A percentile compares a stretch with the other conserved stretches of the same genome.
phyloP scores from a whole-genome alignment of 2,329 filamentous ascomycete species.

The Talaromyces sp. region DNA sequence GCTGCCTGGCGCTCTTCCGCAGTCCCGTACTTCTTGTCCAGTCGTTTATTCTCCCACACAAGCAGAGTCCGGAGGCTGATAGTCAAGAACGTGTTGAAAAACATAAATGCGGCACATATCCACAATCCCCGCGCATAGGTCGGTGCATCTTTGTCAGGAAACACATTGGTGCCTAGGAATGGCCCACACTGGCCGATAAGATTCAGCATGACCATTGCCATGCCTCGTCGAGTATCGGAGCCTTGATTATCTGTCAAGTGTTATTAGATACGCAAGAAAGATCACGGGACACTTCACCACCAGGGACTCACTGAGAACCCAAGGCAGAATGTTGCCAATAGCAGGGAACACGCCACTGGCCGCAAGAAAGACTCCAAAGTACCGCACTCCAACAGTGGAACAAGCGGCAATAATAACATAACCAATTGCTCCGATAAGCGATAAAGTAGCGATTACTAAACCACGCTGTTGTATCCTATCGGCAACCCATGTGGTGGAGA shows the following conservation, averaged over 20 bases:
- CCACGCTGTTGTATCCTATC: conserved; percentile 61
- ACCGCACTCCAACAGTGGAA: conserved; percentile 44
- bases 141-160: conserved; percentile 46
- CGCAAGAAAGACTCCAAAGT: conserved; percentile 49
- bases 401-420: conserved; percentile 60
- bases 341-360: conserved; percentile 60
- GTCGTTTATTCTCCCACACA: conserved; percentile 54
- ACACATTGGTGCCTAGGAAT: conserved; percentile 58
- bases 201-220: conserved; percentile 61
- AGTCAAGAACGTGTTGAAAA: conserved; percentile 53
- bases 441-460: conserved; percentile 52
- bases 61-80: conserved; percentile 49
- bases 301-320: conserved; percentile 48
- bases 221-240: conserved; percentile 60
- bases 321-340: conserved; percentile 65
- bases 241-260: conserved; percentile 56
- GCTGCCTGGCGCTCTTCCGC: conserved; percentile 9
- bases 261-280: neutral
- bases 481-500: conserved; percentile 58
- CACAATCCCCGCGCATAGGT: conserved; percentile 50
- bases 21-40: conserved; percentile 46
- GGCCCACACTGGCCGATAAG: conserved; percentile 61
- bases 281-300: neutral
- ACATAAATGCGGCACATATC: conserved; percentile 57
- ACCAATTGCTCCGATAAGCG: conserved; percentile 53